Conservation (phyloP, 495 filamentous ascomycete genomes). For the Letharia lupina region DNA sequence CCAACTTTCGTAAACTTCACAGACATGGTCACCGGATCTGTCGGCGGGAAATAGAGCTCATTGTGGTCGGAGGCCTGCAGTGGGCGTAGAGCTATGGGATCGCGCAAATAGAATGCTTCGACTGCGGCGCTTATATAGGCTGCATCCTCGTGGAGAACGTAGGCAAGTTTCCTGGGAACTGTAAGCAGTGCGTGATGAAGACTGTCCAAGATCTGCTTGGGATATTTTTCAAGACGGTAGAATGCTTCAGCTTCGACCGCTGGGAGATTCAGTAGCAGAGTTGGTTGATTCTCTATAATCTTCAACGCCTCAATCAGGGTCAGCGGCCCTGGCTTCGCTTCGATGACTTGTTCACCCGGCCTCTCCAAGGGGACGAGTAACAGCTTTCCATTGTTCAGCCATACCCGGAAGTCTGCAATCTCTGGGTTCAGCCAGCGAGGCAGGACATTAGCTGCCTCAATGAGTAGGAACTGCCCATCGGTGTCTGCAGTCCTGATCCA, state of each 20-base stretch:
- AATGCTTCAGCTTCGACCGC: slow-evolving; percentile 83
- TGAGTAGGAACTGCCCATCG: slow-evolving; percentile 90
- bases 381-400: slow-evolving; percentile 68
- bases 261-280: slow-evolving; percentile 52
- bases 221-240: slow-evolving; percentile 76
- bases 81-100: slow-evolving; percentile 67
- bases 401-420: slow-evolving; percentile 75
- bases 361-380: slow-evolving; percentile 58
- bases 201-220: slow-evolving; percentile 57
- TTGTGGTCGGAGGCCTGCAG: slow-evolving; percentile 44
- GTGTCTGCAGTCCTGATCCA: slow-evolving; percentile 80
- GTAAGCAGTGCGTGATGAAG: slow-evolving; percentile 62
- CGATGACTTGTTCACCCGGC: slow-evolving; percentile 23
- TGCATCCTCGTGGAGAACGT: slow-evolving; percentile 64
- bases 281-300: slow-evolving; percentile 45
- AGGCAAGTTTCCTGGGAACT: slow-evolving; percentile 76
- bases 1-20: slow-evolving; percentile 78
- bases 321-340: slow-evolving; percentile 40
- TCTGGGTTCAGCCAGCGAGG: slow-evolving; percentile 91
- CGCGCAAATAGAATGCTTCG: slow-evolving; percentile 88
- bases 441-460: slow-evolving; percentile 83
- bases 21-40: slow-evolving; percentile 70
- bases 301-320: slow-evolving; percentile 50
- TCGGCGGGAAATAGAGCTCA: slow-evolving; percentile 56
- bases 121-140: slow-evolving; percentile 70